Evolutionary conservation across 371 early-diverging fungal genomes (phyloP).

Genomic region (Mortierella sp.): DNA sequence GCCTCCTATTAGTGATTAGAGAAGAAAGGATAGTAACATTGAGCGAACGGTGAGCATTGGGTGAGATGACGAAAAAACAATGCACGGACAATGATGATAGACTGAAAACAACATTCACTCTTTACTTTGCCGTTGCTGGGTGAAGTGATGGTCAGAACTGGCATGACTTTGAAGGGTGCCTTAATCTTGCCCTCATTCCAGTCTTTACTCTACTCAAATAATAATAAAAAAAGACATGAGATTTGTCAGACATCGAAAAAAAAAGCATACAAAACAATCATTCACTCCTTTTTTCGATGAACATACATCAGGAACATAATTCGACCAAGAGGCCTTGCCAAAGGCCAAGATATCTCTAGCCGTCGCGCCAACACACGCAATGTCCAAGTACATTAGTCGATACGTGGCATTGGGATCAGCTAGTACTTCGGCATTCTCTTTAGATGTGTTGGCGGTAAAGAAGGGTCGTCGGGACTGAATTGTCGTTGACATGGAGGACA

Average conservation of each 20-base stretch:
- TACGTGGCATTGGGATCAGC: slow-evolving; percentile 20
- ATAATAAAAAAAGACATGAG: neutral
- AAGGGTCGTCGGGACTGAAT: slow-evolving; percentile 15
- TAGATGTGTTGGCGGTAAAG: slow-evolving; percentile 8
- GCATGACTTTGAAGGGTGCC: slow-evolving; percentile 43
- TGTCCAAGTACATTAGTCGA: slow-evolving; percentile 27
- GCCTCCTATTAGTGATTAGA: slow-evolving; percentile 22
- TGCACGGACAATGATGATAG: too few species aligned
- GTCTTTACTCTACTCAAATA: slow-evolving; percentile 3
- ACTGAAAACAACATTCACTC: neutral
- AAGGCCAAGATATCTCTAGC: slow-evolving; percentile 32
- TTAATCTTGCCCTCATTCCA: slow-evolving; percentile 15
- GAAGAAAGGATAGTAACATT: neutral
- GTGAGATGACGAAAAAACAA: neutral
- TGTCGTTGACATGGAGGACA: too few species aligned
- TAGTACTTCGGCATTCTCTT: slow-evolving; percentile 26
- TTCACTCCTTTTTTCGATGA: neutral
- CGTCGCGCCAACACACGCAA: slow-evolving; percentile 27
- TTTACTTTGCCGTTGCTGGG: slow-evolving; percentile 30
- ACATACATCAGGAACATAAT: slow-evolving; percentile 5
- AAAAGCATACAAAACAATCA: neutral
- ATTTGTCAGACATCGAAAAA: too few species aligned
- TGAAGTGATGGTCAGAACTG: slow-evolving; percentile 21
- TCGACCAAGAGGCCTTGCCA: slow-evolving; percentile 35
- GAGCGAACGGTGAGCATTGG: neutral